These are phyloP conservation scores for Dothideomycetes sp. DNA, from an alignment of 2,329 filamentous ascomycete species.

Conservation along the genomic window DNA sequence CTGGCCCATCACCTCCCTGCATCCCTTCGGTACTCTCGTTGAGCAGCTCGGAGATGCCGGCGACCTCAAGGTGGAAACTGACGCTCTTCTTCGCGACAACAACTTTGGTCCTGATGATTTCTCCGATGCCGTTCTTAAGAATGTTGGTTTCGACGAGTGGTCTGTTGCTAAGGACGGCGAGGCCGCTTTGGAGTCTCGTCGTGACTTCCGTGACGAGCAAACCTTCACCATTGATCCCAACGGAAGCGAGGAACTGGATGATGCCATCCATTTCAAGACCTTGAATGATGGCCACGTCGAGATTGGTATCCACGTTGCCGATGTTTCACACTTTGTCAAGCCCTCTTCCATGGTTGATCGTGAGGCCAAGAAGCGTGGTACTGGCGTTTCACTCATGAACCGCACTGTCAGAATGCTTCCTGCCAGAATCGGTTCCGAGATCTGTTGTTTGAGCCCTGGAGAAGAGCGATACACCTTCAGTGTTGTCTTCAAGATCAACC, in stretches of 20 bases:
- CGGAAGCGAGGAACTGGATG: slow-evolving; percentile 77
- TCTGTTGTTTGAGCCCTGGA: slow-evolving; percentile 80
- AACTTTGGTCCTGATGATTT: slow-evolving; percentile 98
- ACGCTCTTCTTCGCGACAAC: slow-evolving; percentile 93
- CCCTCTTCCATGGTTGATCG: slow-evolving; percentile 89
- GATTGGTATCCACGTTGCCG: slow-evolving; percentile 88
- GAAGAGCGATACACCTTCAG: slow-evolving; percentile 86
- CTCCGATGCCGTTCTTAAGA: slow-evolving; percentile 89
- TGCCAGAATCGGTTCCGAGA: slow-evolving; percentile 70
- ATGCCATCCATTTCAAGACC: slow-evolving; percentile 85
- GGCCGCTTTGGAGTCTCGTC: slow-evolving; percentile 60
- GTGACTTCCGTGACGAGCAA: slow-evolving; percentile 81
- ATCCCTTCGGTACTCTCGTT: slow-evolving; percentile 94
- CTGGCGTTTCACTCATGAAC: slow-evolving; percentile 89
- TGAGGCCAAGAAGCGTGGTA: slow-evolving; percentile 95
- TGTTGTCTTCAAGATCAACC: slow-evolving; percentile 85
- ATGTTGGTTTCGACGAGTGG: slow-evolving; percentile 88
- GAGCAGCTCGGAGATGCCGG: slow-evolving; percentile 97
- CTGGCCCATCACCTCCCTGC: slow-evolving; percentile 98
- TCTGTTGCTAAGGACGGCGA: slow-evolving; percentile 76
- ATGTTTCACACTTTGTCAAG: slow-evolving; percentile 96
- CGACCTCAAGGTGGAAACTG: slow-evolving; percentile 93
- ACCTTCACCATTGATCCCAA: slow-evolving; percentile 90
- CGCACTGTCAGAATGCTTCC: slow-evolving; percentile 82
- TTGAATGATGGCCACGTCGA: slow-evolving; percentile 78